These are phyloP conservation scores for Pezicula radicicola DNA, from an alignment of 2,329 filamentous ascomycete genomes.

Conservation along the genomic window DNA sequence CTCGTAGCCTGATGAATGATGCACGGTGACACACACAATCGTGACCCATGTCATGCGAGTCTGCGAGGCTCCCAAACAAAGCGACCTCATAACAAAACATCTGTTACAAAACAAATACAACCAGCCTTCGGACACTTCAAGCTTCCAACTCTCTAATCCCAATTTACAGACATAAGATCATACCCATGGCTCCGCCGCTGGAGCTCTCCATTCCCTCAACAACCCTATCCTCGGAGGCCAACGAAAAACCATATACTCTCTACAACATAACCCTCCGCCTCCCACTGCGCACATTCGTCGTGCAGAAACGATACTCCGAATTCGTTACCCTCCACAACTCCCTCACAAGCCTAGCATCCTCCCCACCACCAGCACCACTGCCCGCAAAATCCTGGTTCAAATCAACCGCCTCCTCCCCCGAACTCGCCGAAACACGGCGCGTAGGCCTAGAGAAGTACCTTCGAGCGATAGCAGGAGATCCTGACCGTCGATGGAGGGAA, in stretches of 20 bases:
- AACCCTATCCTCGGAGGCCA: slow-evolving; percentile 47
- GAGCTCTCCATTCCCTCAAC: slow-evolving; percentile 69
- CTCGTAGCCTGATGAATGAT: neutral
- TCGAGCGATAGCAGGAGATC: slow-evolving; percentile 65
- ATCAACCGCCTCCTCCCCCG: slow-evolving; percentile 65
- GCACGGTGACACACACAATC: neutral
- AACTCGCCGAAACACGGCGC: slow-evolving; percentile 70
- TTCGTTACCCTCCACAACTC: slow-evolving; percentile 65
- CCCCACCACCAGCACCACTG: slow-evolving; percentile 63
- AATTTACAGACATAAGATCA: neutral
- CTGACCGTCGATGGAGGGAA: slow-evolving; percentile 75
- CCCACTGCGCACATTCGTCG: slow-evolving; percentile 70
- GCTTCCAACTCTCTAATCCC: too few relatives aligned
- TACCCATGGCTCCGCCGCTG: slow-evolving; percentile 58
- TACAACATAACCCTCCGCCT: slow-evolving; percentile 78
- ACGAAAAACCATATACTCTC: slow-evolving; percentile 62
- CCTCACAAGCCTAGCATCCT: slow-evolving; percentile 57
- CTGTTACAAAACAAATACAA: too few relatives aligned
- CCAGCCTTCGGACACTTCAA: too few relatives aligned
- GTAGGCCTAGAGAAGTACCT: slow-evolving; percentile 68
- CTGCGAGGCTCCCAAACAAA: neutral
- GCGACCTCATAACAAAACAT: neutral
- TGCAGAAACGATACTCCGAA: slow-evolving; percentile 81
- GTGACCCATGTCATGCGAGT: neutral
- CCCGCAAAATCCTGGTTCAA: slow-evolving; percentile 76